phyloP scores from a whole-genome alignment of 1,284 basidiomycete genomes.

The Apiotrichum mycotoxinovorans region DNA sequence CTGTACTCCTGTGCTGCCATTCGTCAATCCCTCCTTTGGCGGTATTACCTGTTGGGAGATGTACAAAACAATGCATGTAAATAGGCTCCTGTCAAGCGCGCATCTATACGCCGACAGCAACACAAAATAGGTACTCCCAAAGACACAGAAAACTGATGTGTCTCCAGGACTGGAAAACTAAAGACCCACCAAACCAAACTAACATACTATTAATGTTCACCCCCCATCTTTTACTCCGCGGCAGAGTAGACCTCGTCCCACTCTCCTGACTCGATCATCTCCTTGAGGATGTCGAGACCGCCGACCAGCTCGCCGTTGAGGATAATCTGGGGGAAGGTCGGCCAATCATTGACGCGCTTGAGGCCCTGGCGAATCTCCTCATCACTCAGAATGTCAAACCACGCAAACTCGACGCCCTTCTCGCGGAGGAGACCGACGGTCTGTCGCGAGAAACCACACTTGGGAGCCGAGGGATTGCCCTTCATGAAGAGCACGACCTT shows the following conservation, averaged over 20 bases:
- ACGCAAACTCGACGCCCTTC: constrained; percentile 62
- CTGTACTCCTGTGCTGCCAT: background rate
- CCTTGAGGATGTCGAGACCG: constrained; percentile 63
- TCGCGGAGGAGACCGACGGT: constrained; percentile 63
- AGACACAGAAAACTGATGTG: background rate
- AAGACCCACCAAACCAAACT: too few relatives aligned
- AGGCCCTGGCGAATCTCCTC: constrained; percentile 63
- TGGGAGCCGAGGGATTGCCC: constrained; percentile 77
- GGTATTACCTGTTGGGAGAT: too few relatives aligned
- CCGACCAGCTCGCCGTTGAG: constrained; percentile 80
- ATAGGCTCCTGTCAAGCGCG: background rate
- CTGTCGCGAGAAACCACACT: constrained; percentile 77
- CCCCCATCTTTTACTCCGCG: background rate
- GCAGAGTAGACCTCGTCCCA: constrained; percentile 44
- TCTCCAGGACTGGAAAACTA: background rate
- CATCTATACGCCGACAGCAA: background rate
- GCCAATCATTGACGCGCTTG: constrained; percentile 53
- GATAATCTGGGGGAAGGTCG: constrained; percentile 64
- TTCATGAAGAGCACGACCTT: constrained; percentile 92
- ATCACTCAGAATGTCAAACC: constrained; percentile 70
- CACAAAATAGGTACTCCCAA: background rate
- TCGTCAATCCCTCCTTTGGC: too few relatives aligned
- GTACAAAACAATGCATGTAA: constrained; percentile 1
- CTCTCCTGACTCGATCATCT: constrained; percentile 57
- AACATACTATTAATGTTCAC: too few relatives aligned